These are phyloP conservation scores for Penicillium mononematosum DNA, from an alignment of 495 filamentous ascomycete genomes.

Conservation along the genomic window DNA sequence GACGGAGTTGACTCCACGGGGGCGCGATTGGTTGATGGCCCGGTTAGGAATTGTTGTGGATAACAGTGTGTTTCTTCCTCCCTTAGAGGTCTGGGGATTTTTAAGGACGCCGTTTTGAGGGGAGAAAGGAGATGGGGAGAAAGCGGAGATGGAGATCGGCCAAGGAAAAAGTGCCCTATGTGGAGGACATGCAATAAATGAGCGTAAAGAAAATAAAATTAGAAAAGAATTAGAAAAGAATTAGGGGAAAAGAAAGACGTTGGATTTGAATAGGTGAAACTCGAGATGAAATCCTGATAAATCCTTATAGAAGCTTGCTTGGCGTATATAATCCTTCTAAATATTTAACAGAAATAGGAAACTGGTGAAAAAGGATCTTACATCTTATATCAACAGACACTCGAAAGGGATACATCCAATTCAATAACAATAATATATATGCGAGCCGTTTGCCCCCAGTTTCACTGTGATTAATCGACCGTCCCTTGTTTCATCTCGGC, in stretches of 20 bases:
- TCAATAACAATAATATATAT: background rate
- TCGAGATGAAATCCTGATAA: conserved; percentile 7
- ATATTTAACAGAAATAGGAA: background rate
- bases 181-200: conserved; percentile 10
- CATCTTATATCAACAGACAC: background rate
- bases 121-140: conserved; percentile 13
- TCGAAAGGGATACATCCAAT: conserved; percentile 4
- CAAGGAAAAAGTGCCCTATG: conserved; percentile 13
- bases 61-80: conserved; percentile 31
- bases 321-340: conserved; percentile 6
- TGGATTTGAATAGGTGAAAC: background rate
- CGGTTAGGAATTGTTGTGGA: conserved; percentile 18
- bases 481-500: conserved; percentile 28
- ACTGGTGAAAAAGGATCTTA: background rate
- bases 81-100: conserved; percentile 26
- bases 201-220: background rate
- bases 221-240: background rate
- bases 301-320: conserved; percentile 6
- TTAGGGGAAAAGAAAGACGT: conserved; percentile 6
- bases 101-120: conserved; percentile 41
- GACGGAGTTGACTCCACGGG: conserved; percentile 30
- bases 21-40: conserved; percentile 14
- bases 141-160: conserved; percentile 20
- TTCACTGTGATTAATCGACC: conserved; percentile 23
- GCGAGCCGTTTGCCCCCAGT: conserved; percentile 21